Evolutionary conservation across 257 asterid species (phyloP).

Genomic region (Capsicum pubescens): DNA sequence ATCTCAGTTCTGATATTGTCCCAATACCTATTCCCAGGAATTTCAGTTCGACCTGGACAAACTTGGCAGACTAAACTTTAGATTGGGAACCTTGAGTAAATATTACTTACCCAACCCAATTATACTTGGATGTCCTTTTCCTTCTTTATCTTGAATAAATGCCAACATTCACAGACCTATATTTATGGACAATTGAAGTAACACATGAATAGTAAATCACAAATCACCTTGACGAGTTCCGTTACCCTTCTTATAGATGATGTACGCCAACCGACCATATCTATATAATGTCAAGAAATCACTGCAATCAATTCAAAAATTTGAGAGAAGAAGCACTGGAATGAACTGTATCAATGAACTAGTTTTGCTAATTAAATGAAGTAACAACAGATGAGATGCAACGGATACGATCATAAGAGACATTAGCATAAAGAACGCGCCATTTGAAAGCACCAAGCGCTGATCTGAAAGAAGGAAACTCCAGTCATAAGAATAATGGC

Average conservation of each 20-base stretch:
- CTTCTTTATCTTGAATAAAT: neutral
- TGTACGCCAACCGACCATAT: slow-evolving; percentile 99
- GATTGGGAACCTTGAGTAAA: neutral
- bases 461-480: slow-evolving; percentile 63
- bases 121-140: slow-evolving; percentile 21
- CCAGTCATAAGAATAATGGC: slow-evolving; percentile 30
- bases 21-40: neutral
- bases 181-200: neutral
- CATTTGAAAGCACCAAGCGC: slow-evolving; percentile 79
- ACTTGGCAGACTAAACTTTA: neutral
- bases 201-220: slow-evolving; percentile 12
- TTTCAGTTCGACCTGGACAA: neutral
- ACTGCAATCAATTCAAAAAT: slow-evolving; percentile 33
- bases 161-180: neutral
- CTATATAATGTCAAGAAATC: slow-evolving; percentile 60
- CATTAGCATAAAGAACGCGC: slow-evolving; percentile 88
- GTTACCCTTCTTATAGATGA: slow-evolving; percentile 87
- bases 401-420: slow-evolving; percentile 83
- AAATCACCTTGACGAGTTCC: slow-evolving; percentile 77
- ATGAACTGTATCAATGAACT: slow-evolving; percentile 16
- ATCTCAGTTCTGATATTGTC: neutral
- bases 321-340: slow-evolving; percentile 22
- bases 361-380: slow-evolving; percentile 4
- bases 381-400: slow-evolving; percentile 22
- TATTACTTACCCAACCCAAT: neutral